phyloP scores from a whole-genome alignment of 192 early-diverging fungal genomes.

The Backusella sp. region DNA sequence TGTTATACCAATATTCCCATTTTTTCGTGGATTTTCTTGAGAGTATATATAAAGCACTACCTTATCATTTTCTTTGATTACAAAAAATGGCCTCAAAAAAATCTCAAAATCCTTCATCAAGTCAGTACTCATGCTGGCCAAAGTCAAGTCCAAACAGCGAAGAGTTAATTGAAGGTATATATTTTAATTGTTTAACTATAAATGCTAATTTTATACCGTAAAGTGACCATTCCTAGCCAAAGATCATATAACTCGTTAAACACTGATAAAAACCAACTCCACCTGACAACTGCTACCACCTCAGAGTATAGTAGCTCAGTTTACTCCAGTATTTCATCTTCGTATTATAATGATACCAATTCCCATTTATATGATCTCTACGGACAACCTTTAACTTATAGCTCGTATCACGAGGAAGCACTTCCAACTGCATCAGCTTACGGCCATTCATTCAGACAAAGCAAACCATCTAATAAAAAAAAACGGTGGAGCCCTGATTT shows the following conservation, averaged over 20 bases:
- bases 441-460: background rate
- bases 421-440: background rate
- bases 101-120: background rate
- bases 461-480: background rate
- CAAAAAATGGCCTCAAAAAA: background rate
- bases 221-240: background rate
- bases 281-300: background rate
- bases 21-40: background rate
- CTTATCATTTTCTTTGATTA: background rate
- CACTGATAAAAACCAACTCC: background rate
- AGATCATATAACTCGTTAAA: background rate
- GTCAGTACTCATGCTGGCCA: constrained; percentile 1
- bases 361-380: background rate
- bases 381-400: background rate
- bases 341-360: background rate
- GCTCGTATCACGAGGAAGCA: background rate
- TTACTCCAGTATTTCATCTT: background rate
- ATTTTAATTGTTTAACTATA: background rate
- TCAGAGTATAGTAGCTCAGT: background rate
- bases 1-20: background rate
- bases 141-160: background rate
- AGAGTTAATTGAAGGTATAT: background rate
- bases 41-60: background rate
- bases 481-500: background rate
- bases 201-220: too few relatives aligned